Percentiles rank a stretch among this genome's conserved stretches.
Evolutionary conservation across 306 rosid species (phyloP).

Genomic region (Rosa persica): DNA sequence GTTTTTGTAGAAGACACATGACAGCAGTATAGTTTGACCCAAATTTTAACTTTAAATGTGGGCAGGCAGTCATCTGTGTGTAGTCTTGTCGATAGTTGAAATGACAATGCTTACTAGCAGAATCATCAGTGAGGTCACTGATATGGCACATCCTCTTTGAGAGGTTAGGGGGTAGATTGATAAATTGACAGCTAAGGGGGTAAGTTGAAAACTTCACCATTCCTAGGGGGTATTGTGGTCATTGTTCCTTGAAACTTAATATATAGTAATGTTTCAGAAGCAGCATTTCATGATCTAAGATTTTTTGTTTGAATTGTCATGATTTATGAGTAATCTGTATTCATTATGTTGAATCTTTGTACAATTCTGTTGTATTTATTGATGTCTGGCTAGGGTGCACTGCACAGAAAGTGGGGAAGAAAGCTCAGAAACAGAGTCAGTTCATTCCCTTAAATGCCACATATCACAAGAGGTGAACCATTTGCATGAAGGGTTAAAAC

Average conservation of each 20-base stretch:
- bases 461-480: conserved; percentile 99
- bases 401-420: conserved; percentile 97
- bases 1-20: conserved; percentile 72
- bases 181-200: neutral
- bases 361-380: conserved; percentile 24
- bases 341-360: conserved; percentile 13
- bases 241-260: neutral
- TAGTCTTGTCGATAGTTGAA: conserved; percentile 29
- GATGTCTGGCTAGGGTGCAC: conserved; percentile 61
- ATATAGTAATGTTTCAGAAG: neutral
- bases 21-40: conserved; percentile 32
- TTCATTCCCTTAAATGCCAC: conserved; percentile 96
- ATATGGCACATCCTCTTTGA: conserved; percentile 18
- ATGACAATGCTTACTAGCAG: conserved; percentile 32
- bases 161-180: neutral
- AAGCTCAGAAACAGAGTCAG: conserved; percentile 94
- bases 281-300: neutral
- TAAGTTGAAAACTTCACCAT: neutral
- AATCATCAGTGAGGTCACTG: conserved; percentile 27
- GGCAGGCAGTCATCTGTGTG: conserved; percentile 39
- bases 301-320: neutral
- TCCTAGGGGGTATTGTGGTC: neutral
- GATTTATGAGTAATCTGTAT: conserved; percentile 8
- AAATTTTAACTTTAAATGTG: conserved; percentile 25
- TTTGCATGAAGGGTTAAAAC: conserved; percentile 94